Base-by-base conservation (phyloP, 176 grass and related monocot genomes). In the Calamus simplicifolius region DNA sequence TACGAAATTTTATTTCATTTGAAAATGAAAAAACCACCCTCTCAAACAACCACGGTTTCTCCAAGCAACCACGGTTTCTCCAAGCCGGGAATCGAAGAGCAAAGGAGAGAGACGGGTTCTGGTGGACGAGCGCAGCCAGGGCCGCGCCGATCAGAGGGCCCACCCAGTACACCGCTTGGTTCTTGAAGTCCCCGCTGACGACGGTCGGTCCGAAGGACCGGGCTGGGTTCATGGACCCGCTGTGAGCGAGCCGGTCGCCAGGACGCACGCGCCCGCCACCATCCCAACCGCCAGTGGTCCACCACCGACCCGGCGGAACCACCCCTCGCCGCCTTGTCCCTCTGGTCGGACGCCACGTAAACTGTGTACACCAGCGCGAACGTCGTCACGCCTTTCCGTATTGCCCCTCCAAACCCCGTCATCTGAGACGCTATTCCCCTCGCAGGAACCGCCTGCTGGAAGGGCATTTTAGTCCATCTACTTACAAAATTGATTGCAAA, bases 141-240 rank as follows among this genome's bases (percentile, higher is more conserved):
- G 78, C 84, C 6, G 78, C 80, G 43, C 92, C 92, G 26, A 91
- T 28, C 62, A 96, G 76, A 0, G 87, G 92, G 0, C 92, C 92
- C 3, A 51, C 68, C 92, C 92, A 96, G 81, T 90, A 96, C 12
- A 90, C 92, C 56, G 77, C 77, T 25, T 90, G 92, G 56, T 96
- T 87, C 63, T 82, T 75, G 66, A 69, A 96, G 59, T 70, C 43
- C 5, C 92, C 80, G 59, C 80, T 85, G 31, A 90, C 76, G 16
- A 96, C 63, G 3, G 92, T 87, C 19, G 87, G 61, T 3, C 86
- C 92, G 35, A 96, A 96, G 4, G 91, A 90, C 10, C 86, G 71
- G 16, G 91, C 91, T n/a, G 91, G 91, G 75, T 96, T 96, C 91
- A 96, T 90, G 59, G 91, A 90, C 27, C 70, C 91, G 8, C 86